A percentile compares a stretch with the other conserved stretches of the same genome.
These are phyloP conservation scores for Metschnikowia kofuensis DNA, from an alignment of 805 yeast genomes.

Conservation along the genomic window DNA sequence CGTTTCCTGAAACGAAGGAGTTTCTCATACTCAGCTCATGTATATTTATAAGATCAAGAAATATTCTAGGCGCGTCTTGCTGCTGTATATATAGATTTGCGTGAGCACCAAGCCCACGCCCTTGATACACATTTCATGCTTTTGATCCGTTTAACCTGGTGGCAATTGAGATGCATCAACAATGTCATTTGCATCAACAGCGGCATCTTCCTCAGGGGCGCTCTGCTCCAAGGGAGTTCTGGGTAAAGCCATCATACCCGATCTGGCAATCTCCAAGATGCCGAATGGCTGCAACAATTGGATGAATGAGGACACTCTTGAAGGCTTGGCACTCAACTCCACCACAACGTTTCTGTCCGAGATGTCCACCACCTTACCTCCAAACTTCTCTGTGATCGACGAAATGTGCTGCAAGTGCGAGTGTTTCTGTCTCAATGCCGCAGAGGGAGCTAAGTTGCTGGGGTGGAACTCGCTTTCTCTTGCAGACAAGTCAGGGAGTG, in stretches of 20 bases:
- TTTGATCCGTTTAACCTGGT: constrained; percentile 63
- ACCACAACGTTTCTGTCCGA: constrained; percentile 91
- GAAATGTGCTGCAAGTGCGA: constrained; percentile 82
- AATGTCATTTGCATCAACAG: constrained; percentile 58
- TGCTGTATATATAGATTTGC: neutral
- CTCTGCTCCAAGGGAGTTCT: constrained; percentile 79
- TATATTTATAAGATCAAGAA: no score
- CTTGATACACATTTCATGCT: neutral
- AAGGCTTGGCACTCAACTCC: constrained; percentile 92
- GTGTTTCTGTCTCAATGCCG: constrained; percentile 92
- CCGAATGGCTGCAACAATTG: constrained; percentile 94
- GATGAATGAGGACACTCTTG: constrained; percentile 81
- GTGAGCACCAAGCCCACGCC: no score
- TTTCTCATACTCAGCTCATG: no score
- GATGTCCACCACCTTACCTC: constrained; percentile 90
- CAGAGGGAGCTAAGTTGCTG: constrained; percentile 81
- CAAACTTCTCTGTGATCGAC: constrained; percentile 78
- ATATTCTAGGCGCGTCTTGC: neutral
- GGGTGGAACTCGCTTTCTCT: constrained; percentile 70
- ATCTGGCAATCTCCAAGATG: constrained; percentile 90
- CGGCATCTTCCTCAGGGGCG: constrained; percentile 48
- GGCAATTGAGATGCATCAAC: constrained; percentile 91
- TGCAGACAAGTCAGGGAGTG: constrained; percentile 44
- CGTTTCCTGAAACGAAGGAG: no score
- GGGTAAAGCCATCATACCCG: constrained; percentile 98